Evolutionary conservation across 2,329 filamentous ascomycete species (phyloP), one percentile per base, ranked within the genome.

Genomic region (Stachybotrys elegans): DNA sequence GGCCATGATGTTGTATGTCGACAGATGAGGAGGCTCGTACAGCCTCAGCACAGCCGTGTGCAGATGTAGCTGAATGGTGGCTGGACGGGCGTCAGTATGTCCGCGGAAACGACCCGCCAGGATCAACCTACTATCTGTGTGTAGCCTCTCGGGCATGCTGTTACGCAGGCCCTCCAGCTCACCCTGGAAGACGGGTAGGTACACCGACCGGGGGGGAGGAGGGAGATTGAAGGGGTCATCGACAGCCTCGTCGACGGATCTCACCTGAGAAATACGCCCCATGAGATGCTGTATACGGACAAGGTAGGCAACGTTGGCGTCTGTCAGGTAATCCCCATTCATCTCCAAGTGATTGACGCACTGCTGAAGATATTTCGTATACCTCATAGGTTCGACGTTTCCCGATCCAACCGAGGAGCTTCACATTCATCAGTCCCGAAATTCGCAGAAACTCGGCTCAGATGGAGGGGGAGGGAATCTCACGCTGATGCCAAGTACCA

Each of bases 401-500:
- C 69, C 57, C 49, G 73, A 68, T 2, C 65, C 65, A 3, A 70
- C 56, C 0, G 69, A 61, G 16, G 22, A 72, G 57, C 0, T 71
- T 73, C n/a, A 16, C n/a, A 29, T 0, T 11, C 2, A 11, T 59
- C 12, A 58, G 39, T 4, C 13, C 17, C 5, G 16, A 8, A 8
- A 13, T 40, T 6, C 42, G 44, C 22, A 7, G 12, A 4, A 3
- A 13, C 4, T 9, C 8, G 14, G 2, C 11, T 17, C 23, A 14
- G 3, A 9, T 1, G 3, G 1, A 17, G 2, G 5, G 0, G 2
- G 19, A 3, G 5, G 4, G 19, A 22, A 39, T n/a, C 72, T 54
- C 60, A 79, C 76, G 69, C 66, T 9, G 74, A 78, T 13, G 66
- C 71, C 22, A 80, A 48, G 46, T 77, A 79, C 70, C 76, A 81